Percentiles rank a stretch among this genome's conserved stretches.
These are phyloP conservation scores for Sugiyamaella mastotermitis DNA, from an alignment of 805 yeast species.

Conservation along the genomic window DNA sequence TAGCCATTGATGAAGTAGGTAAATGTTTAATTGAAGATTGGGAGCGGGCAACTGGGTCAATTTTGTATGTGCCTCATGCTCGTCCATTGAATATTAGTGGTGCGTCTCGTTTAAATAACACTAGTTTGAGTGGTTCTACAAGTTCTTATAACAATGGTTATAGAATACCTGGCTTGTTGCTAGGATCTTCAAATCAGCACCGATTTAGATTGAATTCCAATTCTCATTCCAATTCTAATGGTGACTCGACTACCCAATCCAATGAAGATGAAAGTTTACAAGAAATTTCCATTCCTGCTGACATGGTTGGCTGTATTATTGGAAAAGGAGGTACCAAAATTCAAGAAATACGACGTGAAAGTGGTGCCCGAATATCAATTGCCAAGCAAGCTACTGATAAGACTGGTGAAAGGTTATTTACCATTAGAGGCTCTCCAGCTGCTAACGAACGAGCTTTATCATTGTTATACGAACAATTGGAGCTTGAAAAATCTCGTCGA, in stretches of 20 bases:
- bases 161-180: background rate
- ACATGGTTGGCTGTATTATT: slow-evolving; percentile 82
- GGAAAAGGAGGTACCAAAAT: slow-evolving; percentile 83
- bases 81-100: slow-evolving; percentile 13
- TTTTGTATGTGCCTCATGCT: slow-evolving; percentile 38
- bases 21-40: slow-evolving; percentile 70
- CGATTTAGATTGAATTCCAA: background rate
- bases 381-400: slow-evolving; percentile 59
- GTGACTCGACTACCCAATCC: slow-evolving; percentile 7
- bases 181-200: background rate
- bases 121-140: background rate
- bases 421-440: slow-evolving; percentile 54
- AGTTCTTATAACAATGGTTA: slow-evolving; percentile 3
- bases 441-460: slow-evolving; percentile 55
- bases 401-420: slow-evolving; percentile 60
- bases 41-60: slow-evolving; percentile 58
- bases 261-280: slow-evolving; percentile 38
- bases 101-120: background rate
- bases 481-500: slow-evolving; percentile 20
- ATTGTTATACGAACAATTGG: slow-evolving; percentile 42
- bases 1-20: slow-evolving; percentile 53
- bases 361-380: slow-evolving; percentile 75
- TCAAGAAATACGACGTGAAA: slow-evolving; percentile 72
- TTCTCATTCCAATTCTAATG: slow-evolving; percentile 6
- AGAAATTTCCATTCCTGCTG: slow-evolving; percentile 53